Base-by-base conservation (phyloP, 805 yeast genomes). In the Priceomyces haplophilus region DNA sequence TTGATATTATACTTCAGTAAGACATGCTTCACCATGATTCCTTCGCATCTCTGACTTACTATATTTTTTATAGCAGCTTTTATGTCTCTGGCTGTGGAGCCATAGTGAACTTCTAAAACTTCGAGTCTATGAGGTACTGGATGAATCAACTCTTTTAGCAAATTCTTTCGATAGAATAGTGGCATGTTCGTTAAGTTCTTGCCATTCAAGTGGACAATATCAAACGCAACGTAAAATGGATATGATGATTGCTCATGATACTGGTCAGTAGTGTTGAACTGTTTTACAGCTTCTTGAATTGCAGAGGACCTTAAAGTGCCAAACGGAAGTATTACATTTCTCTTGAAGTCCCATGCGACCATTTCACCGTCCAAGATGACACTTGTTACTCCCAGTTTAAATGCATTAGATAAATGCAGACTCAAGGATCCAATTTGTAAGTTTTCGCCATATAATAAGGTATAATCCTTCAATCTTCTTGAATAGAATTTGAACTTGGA, bases 311-410 rank as follows among this genome's bases (percentile, higher is more conserved):
- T 85, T 21, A 93, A 75, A 1, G 85, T 76, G 0, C 95, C 95
- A 66, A 88, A 88, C 0, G 97, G 95, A 17, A 89, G 65, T 3
- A 88, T 70, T 1, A 65, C 64, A 27, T 75, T 58, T 43, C 71
- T 63, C 36, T 61, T 67, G 41, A 79, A 78, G 61, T 90, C 96
- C 75, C 80, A 89, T 0, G 95, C 88, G 1, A 91, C 82, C 91
- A 91, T 87, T 61, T 91, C 99, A 0, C 98, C 97, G 64, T 91
- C 99, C 3, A 91, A 55, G 4, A 85, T 72, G 17, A 69, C 49
- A 49, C 62, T 58, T 5, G 59, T 57, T 4, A 78, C 64, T 25
- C 54, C 62, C 4, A 61, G 62, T 7, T 69, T 58, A 45, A 75
- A 69, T 2, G 73, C 66, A 4, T 70, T 56, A 1, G 57, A 49